Percentiles rank a stretch among this genome's conserved stretches.
Evolutionary conservation across 192 early-diverging fungal genomes (phyloP).

Genomic region (Helicostylum pulchrum): DNA sequence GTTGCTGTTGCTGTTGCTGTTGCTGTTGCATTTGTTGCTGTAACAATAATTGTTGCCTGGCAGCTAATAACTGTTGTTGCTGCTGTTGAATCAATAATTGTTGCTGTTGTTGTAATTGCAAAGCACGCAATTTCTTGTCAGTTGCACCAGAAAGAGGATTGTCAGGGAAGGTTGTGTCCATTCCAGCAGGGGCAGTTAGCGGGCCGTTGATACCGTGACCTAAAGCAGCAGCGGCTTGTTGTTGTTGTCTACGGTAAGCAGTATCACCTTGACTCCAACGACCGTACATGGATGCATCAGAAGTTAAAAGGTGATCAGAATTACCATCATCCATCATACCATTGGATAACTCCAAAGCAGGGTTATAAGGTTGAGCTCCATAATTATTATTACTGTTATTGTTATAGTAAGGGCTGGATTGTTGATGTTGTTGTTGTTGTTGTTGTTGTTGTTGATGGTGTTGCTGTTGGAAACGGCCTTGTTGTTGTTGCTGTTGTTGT

Average conservation of each 20-base stretch:
- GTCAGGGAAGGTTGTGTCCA: constrained; percentile 25
- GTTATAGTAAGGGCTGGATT: constrained; percentile 30
- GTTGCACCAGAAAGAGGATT: constrained; percentile 21
- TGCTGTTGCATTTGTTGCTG: constrained; percentile 49
- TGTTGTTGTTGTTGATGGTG: constrained; percentile 39
- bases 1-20: constrained; percentile 30
- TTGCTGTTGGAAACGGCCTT: constrained; percentile 34
- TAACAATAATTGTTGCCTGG: constrained; percentile 46
- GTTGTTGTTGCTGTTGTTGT: constrained; percentile 23
- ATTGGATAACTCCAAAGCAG: background rate
- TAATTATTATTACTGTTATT: constrained; percentile 14
- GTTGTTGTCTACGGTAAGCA: constrained; percentile 18
- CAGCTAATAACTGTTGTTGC: constrained; percentile 31
- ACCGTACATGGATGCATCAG: constrained; percentile 23
- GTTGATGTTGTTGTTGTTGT: constrained; percentile 50
- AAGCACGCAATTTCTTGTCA: constrained; percentile 48
- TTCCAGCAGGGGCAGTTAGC: constrained; percentile 34
- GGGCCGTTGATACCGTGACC: constrained; percentile 26
- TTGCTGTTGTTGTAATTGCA: constrained; percentile 49
- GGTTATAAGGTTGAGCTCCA: background rate
- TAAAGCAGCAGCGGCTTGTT: constrained; percentile 23
- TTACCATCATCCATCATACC: constrained; percentile 1
- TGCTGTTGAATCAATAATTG: constrained; percentile 49
- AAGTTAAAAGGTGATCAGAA: background rate
- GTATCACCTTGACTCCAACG: constrained; percentile 28